Percentiles rank a stretch among this genome's conserved stretches.
Evolutionary conservation across 2,329 filamentous ascomycete genomes (phyloP).

Genomic region (Penicillium sclerotigenum): DNA sequence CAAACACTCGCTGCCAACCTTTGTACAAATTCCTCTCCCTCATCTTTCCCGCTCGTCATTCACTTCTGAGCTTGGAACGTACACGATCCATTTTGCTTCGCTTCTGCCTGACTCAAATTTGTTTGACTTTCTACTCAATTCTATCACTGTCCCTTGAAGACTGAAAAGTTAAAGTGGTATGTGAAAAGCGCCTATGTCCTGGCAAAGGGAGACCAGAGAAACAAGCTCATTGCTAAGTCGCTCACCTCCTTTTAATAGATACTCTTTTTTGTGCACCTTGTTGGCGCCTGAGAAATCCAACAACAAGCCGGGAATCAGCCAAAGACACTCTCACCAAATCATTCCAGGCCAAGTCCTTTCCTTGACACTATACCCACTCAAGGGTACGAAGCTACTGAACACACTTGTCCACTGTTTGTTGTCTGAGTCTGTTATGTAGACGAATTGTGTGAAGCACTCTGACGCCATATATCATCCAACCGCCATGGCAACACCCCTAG

Average conservation of each 20-base stretch:
- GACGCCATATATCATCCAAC: constrained; percentile 6
- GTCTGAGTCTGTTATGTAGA: constrained; percentile 14
- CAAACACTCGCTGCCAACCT: neutral
- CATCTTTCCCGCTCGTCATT: neutral
- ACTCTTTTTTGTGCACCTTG: neutral
- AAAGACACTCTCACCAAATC: neutral
- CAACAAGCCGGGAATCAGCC: neutral
- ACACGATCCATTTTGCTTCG: neutral
- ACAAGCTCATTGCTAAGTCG: constrained; percentile 3
- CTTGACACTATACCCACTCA: neutral
- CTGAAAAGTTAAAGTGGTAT: neutral
- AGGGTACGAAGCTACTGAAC: neutral
- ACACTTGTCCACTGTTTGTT: neutral
- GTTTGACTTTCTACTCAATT: neutral
- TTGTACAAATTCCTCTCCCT: neutral
- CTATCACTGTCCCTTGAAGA: neutral
- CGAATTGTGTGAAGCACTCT: constrained; percentile 2
- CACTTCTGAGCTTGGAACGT: neutral
- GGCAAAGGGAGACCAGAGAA: neutral
- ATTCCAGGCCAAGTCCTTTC: neutral
- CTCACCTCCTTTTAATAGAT: neutral
- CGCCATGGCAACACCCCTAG: constrained; percentile 29
- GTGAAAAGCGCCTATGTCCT: neutral
- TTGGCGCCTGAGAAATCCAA: neutral
- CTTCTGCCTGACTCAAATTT: neutral